phyloP scores from a whole-genome alignment of 768 basidiomycete species.

The Lyophyllum atratum region DNA sequence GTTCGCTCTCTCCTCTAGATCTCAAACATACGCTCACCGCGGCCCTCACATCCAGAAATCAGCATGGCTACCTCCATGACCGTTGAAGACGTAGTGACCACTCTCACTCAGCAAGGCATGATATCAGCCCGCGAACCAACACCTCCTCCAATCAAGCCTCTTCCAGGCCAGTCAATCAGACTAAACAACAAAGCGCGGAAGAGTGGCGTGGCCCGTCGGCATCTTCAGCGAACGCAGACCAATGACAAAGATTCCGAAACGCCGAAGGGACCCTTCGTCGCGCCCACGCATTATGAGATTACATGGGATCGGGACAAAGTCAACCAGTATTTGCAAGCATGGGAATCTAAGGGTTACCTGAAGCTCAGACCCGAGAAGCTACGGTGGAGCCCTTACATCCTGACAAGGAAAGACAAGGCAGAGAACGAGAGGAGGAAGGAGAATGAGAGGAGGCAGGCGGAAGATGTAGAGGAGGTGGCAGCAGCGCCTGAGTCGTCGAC shows the following conservation, averaged over 20 bases:
- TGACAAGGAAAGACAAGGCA: conserved; percentile 19
- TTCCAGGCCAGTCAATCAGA: conserved; percentile 80
- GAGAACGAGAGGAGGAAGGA: conserved; percentile 18
- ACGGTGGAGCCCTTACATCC: conserved; percentile 92
- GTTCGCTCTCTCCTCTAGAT: conserved; percentile 42
- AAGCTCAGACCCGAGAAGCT: conserved; percentile 79
- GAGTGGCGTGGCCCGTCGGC: conserved; percentile 64
- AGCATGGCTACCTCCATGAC: conserved; percentile 88
- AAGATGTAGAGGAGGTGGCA: conserved; percentile 10
- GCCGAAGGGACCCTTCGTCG: conserved; percentile 55
- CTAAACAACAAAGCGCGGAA: conserved; percentile 68
- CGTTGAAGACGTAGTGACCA: conserved; percentile 80
- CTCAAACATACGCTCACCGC: not conserved
- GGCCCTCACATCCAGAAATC: conserved; percentile 58
- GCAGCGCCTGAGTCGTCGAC: not conserved
- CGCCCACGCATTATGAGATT: conserved; percentile 74
- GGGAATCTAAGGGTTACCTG: conserved; percentile 80
- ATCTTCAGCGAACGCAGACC: conserved; percentile 62
- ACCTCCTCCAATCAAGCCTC: conserved; percentile 57
- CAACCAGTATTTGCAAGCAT: conserved; percentile 60
- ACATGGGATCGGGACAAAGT: conserved; percentile 72
- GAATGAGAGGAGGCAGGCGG: conserved; percentile 7
- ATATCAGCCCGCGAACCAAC: conserved; percentile 57
- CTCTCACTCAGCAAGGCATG: conserved; percentile 74
- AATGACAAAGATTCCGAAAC: conserved; percentile 41